These are phyloP conservation scores for Syzygium aromaticum DNA, from an alignment of 345 rosid species.

Conservation along the genomic window DNA sequence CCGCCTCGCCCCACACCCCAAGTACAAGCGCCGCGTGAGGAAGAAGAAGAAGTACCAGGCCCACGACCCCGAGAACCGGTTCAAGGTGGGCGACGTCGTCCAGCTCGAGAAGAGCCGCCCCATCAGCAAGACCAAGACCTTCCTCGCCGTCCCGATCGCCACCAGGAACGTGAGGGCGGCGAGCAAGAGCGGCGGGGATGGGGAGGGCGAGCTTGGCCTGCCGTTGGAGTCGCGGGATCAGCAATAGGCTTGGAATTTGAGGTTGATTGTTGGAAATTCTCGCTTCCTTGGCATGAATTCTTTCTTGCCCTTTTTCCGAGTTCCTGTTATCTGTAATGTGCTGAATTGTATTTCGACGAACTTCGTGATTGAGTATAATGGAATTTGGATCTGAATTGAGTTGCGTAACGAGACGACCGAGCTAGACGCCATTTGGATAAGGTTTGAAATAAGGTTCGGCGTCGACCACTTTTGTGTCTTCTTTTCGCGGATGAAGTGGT, in stretches of 20 bases:
- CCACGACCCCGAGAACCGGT: conserved; percentile 80
- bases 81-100: conserved; percentile 71
- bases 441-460: not conserved
- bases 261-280: not conserved
- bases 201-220: conserved; percentile 45
- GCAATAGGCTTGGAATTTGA: not conserved
- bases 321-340: not conserved
- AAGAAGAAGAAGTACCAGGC: conserved; percentile 93
- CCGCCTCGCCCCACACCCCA: conserved; percentile 68
- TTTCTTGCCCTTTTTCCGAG: not conserved
- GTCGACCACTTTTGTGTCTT: not conserved
- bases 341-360: not conserved
- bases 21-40: conserved; percentile 80
- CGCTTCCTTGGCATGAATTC: not conserved
- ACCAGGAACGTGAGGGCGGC: conserved; percentile 18
- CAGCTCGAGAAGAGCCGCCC: conserved; percentile 69
- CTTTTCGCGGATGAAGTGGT: not conserved
- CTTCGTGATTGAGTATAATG: not conserved
- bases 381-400: not conserved
- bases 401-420: not conserved
- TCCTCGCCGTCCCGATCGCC: conserved; percentile 50
- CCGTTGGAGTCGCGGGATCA: conserved; percentile 59
- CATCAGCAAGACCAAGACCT: conserved; percentile 79
- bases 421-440: not conserved
- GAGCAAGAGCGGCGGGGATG: conserved; percentile 5